Evolutionary conservation across 2,329 filamentous ascomycete species (phyloP).

Genomic region (Paecilomyces dactylethromorphus): DNA sequence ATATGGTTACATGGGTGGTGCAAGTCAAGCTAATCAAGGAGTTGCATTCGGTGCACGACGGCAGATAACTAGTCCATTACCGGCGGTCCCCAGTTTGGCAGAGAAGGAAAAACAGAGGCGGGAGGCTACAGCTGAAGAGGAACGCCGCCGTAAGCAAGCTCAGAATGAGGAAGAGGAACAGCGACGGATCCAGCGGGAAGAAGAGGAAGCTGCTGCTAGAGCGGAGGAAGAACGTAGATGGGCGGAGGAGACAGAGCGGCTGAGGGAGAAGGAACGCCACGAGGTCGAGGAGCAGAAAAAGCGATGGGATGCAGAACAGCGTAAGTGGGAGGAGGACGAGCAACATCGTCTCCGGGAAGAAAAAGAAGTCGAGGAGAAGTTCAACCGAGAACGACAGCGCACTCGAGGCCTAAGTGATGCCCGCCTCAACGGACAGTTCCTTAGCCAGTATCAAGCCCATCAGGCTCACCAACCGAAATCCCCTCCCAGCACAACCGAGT

Average conservation of each 20-base stretch:
- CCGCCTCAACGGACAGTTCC: constrained; percentile 71
- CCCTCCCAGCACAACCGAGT: constrained; percentile 14
- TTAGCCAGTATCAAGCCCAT: constrained; percentile 81
- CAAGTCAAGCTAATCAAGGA: constrained; percentile 90
- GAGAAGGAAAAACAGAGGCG: constrained; percentile 71
- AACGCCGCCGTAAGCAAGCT: constrained; percentile 41
- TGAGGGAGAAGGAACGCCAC: constrained; percentile 46
- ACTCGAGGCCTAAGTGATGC: constrained; percentile 57
- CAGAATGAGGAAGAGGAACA: constrained; percentile 49
- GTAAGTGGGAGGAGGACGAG: constrained; percentile 70
- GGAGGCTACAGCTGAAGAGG: constrained; percentile 52
- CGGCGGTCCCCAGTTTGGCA: constrained; percentile 69
- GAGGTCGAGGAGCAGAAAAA: constrained; percentile 41
- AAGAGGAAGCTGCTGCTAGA: constrained; percentile 40
- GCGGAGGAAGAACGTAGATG: constrained; percentile 41
- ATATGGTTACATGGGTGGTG: constrained; percentile 97
- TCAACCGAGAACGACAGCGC: constrained; percentile 61
- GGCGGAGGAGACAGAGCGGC: constrained; percentile 39
- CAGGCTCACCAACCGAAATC: constrained; percentile 56
- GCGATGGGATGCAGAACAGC: constrained; percentile 48
- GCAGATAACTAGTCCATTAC: constrained; percentile 81
- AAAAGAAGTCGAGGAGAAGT: constrained; percentile 59
- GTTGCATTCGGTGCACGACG: constrained; percentile 85
- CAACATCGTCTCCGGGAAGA: constrained; percentile 66
- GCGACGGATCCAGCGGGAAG: constrained; percentile 41